Conservation (phyloP, 2,329 filamentous ascomycete species). For the Fusarium sacchari region DNA sequence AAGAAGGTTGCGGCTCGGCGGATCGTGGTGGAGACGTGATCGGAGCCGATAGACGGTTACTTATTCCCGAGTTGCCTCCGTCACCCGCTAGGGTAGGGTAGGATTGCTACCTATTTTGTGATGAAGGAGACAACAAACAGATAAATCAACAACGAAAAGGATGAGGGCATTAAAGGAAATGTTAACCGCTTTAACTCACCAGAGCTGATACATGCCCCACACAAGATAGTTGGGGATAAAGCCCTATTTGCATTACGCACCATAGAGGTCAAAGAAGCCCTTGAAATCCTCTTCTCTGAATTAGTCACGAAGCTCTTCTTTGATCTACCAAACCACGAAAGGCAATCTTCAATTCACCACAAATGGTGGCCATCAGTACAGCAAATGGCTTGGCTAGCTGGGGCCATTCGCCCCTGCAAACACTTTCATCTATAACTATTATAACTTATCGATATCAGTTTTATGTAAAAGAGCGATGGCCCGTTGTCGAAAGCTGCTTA, state of each 20-base stretch:
- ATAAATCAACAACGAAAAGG: too few species aligned
- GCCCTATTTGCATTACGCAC: too few species aligned
- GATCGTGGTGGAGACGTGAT: not conserved
- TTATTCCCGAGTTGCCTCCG: not conserved
- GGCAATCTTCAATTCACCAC: accelerated
- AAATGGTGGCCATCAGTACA: accelerated
- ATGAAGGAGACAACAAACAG: accelerated
- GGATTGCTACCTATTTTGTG: not conserved
- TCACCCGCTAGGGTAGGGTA: too few species aligned
- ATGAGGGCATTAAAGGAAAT: not conserved
- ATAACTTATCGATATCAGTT: accelerated
- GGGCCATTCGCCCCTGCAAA: accelerated
- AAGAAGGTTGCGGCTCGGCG: slow-evolving; percentile 19
- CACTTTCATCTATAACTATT: too few species aligned
- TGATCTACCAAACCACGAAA: accelerated
- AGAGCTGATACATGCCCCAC: not conserved
- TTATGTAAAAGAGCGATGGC: too few species aligned
- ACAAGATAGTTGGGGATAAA: not conserved
- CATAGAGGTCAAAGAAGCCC: not conserved
- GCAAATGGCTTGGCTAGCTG: not conserved
- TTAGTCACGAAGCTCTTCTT: accelerated
- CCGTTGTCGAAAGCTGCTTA: too few species aligned
- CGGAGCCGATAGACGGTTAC: not conserved
- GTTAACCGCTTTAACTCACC: too few species aligned
- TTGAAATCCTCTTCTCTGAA: accelerated